Evolutionary conservation across 768 basidiomycete species (phyloP), one percentile per base, ranked within the genome.

Genomic region (Mycena albidolilacea): DNA sequence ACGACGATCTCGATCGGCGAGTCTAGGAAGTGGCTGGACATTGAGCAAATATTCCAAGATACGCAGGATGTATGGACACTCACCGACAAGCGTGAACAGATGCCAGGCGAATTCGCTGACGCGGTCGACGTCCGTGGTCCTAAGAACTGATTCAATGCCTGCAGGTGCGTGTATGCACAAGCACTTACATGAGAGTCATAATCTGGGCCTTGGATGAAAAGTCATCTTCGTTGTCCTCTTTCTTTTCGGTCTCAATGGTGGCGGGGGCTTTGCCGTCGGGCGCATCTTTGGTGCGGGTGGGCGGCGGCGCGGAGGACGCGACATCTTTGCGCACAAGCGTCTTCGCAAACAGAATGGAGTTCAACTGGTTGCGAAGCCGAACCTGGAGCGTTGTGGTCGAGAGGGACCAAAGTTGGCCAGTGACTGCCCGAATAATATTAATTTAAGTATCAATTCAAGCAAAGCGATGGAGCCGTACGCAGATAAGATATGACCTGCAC

Each of bases 121-220:
- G 67, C 96, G 89, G 80, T 97, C 95, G 38, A 97, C 95, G 76
- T 98, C 96, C 7, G 95, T 96, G 7, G 96, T 97, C 94, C 74
- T 75, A 35, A 12, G 21, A 19, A 41, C 10, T 5, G 17, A 30
- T 19, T 43, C 38, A 23, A 35, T 64, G 7, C 23, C 30, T 12
- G 37, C 15, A 37, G 17, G 43, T 0, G 23, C 44, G 14, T 30
- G 5, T 21, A 4, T 57, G 5, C 7, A 43, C 15, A 44, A 37
- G 4, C 5, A 60, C 67, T 3, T 43, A 70, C 74, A 97, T 97
- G 38, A 97, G 88, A 3, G 95, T 97, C 96, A 97, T 97, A 77
- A 98, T 91, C 83, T 97, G 90, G 7, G 90, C 89, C 78, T 92
- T 91, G 78, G 88, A 90, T 10, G 90, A 90, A 74, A 91, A 90